Evolutionary conservation across 106 monocot species (phyloP), one percentile per base, ranked within the genome.

Genomic region (Phalaenopsis aphrodite): DNA sequence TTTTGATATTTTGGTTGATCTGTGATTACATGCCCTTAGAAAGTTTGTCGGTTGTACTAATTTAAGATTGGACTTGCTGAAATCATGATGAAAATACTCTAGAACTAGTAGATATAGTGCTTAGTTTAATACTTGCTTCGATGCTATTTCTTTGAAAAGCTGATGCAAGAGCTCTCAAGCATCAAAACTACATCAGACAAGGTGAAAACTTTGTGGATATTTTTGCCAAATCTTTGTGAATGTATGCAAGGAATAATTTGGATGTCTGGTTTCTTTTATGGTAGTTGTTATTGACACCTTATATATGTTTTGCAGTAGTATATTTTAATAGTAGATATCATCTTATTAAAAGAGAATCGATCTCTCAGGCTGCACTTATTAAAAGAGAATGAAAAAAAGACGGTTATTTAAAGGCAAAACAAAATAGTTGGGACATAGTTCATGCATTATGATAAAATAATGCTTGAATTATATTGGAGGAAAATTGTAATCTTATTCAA

Each of bases 31-130:
- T 74, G 42, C 19, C 18, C 74, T 74, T 19, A 74, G 16, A 19
- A 17, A 74, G 43, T 45, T 74, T 45, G 74, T 74, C 74, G 0
- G 30, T 0, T 30, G 0, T 16, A 94, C 79, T 48, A 97, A 77
- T 69, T 88, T 90, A 77, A 77, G 83, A 37, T 97, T 94, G 55
- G 78, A 30, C 39, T 72, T 85, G 81, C 92, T 94, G 57, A 89
- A 89, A 66, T 94, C 90, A 80, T 94, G 12, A 5, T 61, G 61
- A 18, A 19, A 64, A 21, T 1, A 65, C 64, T 23, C 6, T 52
- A 12, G 52, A 52, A 65, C 24, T 6, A 8, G 24, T 24, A 14
- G 57, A 19, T 57, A 57, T 57, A 57, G 57, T 4, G 14, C 18
- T 18, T 56, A 56, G 12, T 56, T 56, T 56, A 56, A 16, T 56